Evolutionary conservation across 225 moss, liverwort and hornwort species (phyloP), one percentile per base, ranked within the genome.

Genomic region (Bryum argenteum): DNA sequence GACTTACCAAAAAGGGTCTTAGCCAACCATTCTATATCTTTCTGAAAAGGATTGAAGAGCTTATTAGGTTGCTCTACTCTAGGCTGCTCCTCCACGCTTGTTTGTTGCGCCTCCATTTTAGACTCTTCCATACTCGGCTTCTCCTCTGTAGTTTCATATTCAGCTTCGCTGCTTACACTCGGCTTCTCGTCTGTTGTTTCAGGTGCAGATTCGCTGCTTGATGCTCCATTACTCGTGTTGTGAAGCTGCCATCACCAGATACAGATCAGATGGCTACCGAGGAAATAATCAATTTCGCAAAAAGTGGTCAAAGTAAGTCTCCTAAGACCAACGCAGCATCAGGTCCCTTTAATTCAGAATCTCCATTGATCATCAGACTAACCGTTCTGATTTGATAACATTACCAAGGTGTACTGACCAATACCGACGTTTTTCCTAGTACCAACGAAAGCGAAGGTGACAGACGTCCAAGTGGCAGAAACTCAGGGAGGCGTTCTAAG

Each of bases 11-110:
- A 84, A 67, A 81, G 22, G 64, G 41, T 76, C 65, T 69, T 84
- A 8, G 76, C 60, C 28, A 87, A 62, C 87, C 87, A 87, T 16
- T 84, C 81, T 54, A 87, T 19, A 81, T 87, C 87, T 65, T 87
- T 87, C 71, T 79, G 83, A 28, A 87, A 81, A 28, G 76, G 63
- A 55, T 76, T 83, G 54, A 70, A 2, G 28, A 53, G 78, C 72
- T 62, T 75, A 65, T 68, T 70, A 37, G 63, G 72, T 53, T 78
- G 18, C 47, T 42, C 42, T 64, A 19, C 43, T 51, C 0, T 9
- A 12, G 57, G 69, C 47, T 79, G 55, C 55, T 50, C 57, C 51
- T 72, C 23, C 38, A 37, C 60, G 1, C 23, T 75, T 71, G 65
- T 54, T 66, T 53, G 38, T 44, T 63, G 70, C 71, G 43, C 58